These are phyloP conservation scores for Sabuloglossum arenarium DNA, from an alignment of 495 filamentous ascomycete genomes.

Conservation along the genomic window DNA sequence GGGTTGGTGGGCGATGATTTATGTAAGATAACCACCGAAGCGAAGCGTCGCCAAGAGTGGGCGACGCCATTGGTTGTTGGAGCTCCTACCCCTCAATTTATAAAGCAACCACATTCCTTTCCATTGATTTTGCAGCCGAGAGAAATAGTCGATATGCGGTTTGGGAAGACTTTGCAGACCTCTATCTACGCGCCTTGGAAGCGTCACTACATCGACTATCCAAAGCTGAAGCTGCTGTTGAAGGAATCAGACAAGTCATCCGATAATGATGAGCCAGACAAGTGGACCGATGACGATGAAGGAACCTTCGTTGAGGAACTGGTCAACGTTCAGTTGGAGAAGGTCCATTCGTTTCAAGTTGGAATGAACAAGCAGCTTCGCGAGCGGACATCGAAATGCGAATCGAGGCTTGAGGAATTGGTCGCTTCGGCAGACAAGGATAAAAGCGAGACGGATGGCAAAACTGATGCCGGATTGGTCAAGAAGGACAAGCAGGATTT, in stretches of 20 bases:
- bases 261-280: slow-evolving; percentile 8
- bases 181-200: slow-evolving; percentile 79
- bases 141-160: slow-evolving; percentile 44
- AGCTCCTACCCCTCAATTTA: not conserved
- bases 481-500: slow-evolving; percentile 25
- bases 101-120: not conserved
- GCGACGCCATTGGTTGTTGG: no score
- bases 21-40: no score
- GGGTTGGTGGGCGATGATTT: not conserved
- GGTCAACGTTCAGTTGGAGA: slow-evolving; percentile 83
- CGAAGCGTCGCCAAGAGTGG: no score
- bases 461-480: slow-evolving; percentile 14
- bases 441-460: slow-evolving; percentile 10
- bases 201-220: slow-evolving; percentile 85
- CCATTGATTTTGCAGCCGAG: not conserved
- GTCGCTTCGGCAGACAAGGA: slow-evolving; percentile 21
- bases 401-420: slow-evolving; percentile 38
- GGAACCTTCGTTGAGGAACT: slow-evolving; percentile 83
- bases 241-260: slow-evolving; percentile 41
- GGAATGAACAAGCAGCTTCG: slow-evolving; percentile 51
- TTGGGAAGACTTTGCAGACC: slow-evolving; percentile 65
- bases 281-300: slow-evolving; percentile 95
- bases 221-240: slow-evolving; percentile 71
- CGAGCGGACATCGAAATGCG: slow-evolving; percentile 38
- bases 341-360: slow-evolving; percentile 77